These are phyloP conservation scores for Macrocybe gigantea DNA, from an alignment of 768 basidiomycete species.

Conservation along the genomic window DNA sequence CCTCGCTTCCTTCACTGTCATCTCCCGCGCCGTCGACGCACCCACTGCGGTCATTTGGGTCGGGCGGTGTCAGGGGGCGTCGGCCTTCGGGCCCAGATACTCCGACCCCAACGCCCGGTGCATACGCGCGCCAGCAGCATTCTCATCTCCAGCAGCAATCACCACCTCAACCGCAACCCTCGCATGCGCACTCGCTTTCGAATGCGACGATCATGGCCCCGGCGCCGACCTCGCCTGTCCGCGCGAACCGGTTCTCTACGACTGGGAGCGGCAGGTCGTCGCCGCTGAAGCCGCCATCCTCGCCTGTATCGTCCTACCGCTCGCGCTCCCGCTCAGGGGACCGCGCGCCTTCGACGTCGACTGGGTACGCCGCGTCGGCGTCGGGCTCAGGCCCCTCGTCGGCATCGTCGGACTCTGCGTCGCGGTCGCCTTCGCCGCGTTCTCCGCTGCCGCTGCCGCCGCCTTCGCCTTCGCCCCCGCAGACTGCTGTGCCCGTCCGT, in stretches of 20 bases:
- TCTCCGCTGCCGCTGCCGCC: slow-evolving; percentile 32
- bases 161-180: too few relatives aligned
- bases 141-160: too few relatives aligned
- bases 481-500: slow-evolving; percentile 22
- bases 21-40: slow-evolving; percentile 26
- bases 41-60: slow-evolving; percentile 19
- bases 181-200: slow-evolving; percentile 42
- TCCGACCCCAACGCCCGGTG: slow-evolving; percentile 27
- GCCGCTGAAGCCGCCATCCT: background rate
- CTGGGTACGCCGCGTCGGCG: slow-evolving; percentile 46
- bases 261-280: too few relatives aligned
- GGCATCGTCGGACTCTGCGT: too few relatives aligned
- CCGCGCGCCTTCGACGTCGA: slow-evolving; percentile 47
- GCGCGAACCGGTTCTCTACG: too few relatives aligned
- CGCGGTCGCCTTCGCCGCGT: too few relatives aligned
- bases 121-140: slow-evolving; percentile 18
- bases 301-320: background rate
- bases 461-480: slow-evolving; percentile 25
- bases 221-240: slow-evolving; percentile 17
- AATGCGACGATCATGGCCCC: slow-evolving; percentile 42
- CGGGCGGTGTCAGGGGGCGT: slow-evolving; percentile 13
- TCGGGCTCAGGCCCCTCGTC: slow-evolving; percentile 22
- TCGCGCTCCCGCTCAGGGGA: slow-evolving; percentile 3
- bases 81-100: slow-evolving; percentile 32
- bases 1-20: slow-evolving; percentile 30